Evolutionary conservation across 78 protist species (phyloP), one percentile per base, ranked within the genome.

Genomic region (Bodo saltans): DNA sequence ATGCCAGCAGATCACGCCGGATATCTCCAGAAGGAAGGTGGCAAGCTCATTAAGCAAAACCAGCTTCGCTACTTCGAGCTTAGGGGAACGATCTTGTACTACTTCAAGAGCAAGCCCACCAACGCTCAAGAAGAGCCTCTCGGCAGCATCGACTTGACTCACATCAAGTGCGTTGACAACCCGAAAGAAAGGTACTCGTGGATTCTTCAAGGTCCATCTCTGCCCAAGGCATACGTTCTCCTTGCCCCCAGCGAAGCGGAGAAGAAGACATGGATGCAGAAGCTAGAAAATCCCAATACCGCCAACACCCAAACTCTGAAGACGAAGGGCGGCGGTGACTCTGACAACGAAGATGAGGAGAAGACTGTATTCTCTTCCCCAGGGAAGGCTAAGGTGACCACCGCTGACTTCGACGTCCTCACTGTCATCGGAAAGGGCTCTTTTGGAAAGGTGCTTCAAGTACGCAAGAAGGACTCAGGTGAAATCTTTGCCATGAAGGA

Each of bases 401-500:
- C 67, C 53, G 83, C 75, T 23, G 88, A 85, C 79, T 85, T 85
- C 70, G 90, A 88, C 26, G 74, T 87, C 71, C 84, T 90, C 60
- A 69, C 82, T 21, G 92, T 93, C 21, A 87, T 93, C 81, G 96
- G 96, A 3, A 83, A 84, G 38, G 95, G 95, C 3, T 42, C 80
- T 26, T 93, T 90, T 68, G 92, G 94, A 0, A 91, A 89, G 82
- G 95, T 93, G 12, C 68, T 90, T 85, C 93, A 87, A 42, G 97
- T 93, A n/a, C 72, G 78, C 27, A 89, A 92, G 79, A 76, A 76
- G 80, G 92, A 88, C 71, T 88, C 92, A n/a, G 83, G 83, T 3
- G 85, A 92, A 70, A 82, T 87, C 68, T 94, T 68, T 76, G 98
- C 98, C 23, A 93, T 95, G 95, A 95, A 95, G 87, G 88, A 79